phyloP scores from a whole-genome alignment of 805 yeast genomes.

The Cyberlindnera xishuangbannaensis region DNA sequence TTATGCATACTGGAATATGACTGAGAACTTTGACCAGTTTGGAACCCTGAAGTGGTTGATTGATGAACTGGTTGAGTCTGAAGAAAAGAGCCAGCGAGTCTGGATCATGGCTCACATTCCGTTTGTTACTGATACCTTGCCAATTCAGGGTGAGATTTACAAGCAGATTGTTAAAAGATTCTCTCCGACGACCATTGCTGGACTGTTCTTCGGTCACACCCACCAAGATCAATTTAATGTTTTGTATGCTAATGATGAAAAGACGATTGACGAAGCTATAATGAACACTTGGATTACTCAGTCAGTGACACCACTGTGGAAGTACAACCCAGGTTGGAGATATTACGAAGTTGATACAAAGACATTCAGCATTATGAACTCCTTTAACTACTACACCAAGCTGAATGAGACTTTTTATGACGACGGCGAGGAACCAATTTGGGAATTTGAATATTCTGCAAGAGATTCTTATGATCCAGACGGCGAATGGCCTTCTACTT shows the following conservation, averaged over 20 bases:
- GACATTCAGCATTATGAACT: constrained; percentile 55
- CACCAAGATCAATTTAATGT: constrained; percentile 64
- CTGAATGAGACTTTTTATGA: constrained; percentile 51
- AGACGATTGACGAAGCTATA: constrained; percentile 39
- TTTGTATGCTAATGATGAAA: constrained; percentile 43
- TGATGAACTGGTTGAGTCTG: constrained; percentile 55
- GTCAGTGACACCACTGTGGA: constrained; percentile 55
- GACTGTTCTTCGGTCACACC: constrained; percentile 65
- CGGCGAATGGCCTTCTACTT: constrained; percentile 47
- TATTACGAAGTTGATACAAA: constrained; percentile 60
- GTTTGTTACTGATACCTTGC: constrained; percentile 43
- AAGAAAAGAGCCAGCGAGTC: constrained; percentile 52
- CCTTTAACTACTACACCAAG: constrained; percentile 52
- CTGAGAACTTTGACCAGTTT: constrained; percentile 48
- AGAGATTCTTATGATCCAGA: constrained; percentile 50
- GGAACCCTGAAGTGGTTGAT: constrained; percentile 59
- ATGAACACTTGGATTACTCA: constrained; percentile 62
- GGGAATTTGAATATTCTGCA: constrained; percentile 62
- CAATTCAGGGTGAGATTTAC: constrained; percentile 52
- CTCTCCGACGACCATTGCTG: constrained; percentile 64
- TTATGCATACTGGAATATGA: constrained; percentile 46
- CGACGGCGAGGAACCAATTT: constrained; percentile 50
- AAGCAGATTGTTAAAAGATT: constrained; percentile 57
- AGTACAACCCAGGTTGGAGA: constrained; percentile 67
- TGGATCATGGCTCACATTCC: constrained; percentile 74